These are phyloP conservation scores for Paramecium bursaria DNA, from an alignment of 73 alveolate genomes.

Conservation along the genomic window DNA sequence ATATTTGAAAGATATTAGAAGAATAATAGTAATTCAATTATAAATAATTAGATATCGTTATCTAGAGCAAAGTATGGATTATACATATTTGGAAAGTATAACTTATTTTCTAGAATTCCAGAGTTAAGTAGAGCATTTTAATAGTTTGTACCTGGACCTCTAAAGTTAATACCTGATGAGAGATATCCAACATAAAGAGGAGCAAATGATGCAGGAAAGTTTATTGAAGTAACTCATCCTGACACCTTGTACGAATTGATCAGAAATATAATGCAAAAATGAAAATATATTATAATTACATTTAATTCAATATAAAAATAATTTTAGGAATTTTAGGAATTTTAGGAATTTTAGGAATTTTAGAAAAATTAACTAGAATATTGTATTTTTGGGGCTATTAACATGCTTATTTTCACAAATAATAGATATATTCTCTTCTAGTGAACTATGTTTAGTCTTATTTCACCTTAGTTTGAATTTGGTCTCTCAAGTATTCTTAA, in stretches of 20 bases:
- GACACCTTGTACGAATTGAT: slow-evolving; percentile 38
- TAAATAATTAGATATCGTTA: slow-evolving; percentile 65
- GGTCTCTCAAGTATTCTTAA: too few species aligned
- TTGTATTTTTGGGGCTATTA: too few species aligned
- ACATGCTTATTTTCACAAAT: too few species aligned
- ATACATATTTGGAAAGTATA: slow-evolving; percentile 77
- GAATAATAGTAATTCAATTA: slow-evolving; percentile 69
- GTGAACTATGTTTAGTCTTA: too few species aligned
- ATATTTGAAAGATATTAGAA: slow-evolving; percentile 82
- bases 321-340: too few species aligned
- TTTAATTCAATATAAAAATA: too few species aligned
- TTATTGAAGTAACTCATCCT: slow-evolving; percentile 35
- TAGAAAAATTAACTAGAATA: too few species aligned
- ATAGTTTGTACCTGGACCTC: slow-evolving; percentile 32
- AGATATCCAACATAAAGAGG: slow-evolving; percentile 3
- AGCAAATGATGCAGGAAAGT: not conserved
- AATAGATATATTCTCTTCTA: too few species aligned
- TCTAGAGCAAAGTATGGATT: slow-evolving; percentile 83
- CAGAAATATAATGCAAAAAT: too few species aligned
- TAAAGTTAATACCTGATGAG: slow-evolving; percentile 18
- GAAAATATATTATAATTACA: too few species aligned
- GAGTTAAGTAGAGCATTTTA: slow-evolving; percentile 74
- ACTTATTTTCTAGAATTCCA: slow-evolving; percentile 73
- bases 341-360: too few species aligned
- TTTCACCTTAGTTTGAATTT: too few species aligned